Base-by-base conservation (phyloP, 805 yeast species). In the Myxozyma monticola region DNA sequence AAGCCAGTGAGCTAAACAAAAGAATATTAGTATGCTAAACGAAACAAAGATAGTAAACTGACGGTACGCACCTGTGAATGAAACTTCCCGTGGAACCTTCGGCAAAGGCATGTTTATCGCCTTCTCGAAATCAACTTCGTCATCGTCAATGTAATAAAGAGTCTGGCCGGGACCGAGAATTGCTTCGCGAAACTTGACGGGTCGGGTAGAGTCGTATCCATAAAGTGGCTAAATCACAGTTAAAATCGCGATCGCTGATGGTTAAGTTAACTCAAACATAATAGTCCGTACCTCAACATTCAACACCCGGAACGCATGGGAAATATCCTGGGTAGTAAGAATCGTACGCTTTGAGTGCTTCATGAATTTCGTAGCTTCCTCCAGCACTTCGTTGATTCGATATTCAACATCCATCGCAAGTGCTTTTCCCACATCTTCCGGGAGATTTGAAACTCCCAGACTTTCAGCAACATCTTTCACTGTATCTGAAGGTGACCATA, bases 371-470 rank as follows among this genome's bases (percentile, higher is more conserved):
- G 85, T 81, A 18, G 99, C 98, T 59, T 93, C 96, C 67, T 93
- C 99, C 53, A 95, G 73, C 34, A 93, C 86, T 70, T 93, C 98
- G 67, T 91, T 91, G 58, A 93, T 87, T 56, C 99, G 79, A 67
- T 95, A 93, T 71, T 93, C 99, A n/a, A 93, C 95, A 66, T 93
- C 99, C 99, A 93, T 93, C 5, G 99, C 98, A 54, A 93, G 72
- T 56, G 93, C 88, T 64, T 88, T 87, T 41, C 96, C 85, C 1
- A 91, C 96, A 53, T 95, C 99, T 46, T 91, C 98, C 28, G 88
- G 86, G 41, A 93, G 72, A 34, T 68, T 69, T 2, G 76, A 68
- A 31, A 93, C 76, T 1, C 99, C 99, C 9, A 93, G 73, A 2
- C 88, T 79, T 65, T 93, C 99, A 0, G 97, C 96, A 14, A 88